These are phyloP conservation scores for Phaeosphaeria sp. DNA, from an alignment of 2,329 filamentous ascomycete species.

Conservation along the genomic window DNA sequence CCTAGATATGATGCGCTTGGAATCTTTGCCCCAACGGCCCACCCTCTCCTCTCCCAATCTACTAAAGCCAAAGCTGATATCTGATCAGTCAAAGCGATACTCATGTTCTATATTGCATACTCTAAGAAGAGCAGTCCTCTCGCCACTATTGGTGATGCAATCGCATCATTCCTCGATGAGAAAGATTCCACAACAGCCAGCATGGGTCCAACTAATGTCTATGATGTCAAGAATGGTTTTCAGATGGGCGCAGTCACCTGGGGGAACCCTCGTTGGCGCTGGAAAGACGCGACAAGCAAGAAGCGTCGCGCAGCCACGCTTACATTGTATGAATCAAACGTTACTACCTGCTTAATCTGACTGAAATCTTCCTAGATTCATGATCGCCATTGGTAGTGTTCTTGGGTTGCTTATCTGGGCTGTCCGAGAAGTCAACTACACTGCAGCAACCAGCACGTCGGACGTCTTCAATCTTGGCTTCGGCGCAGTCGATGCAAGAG, in stretches of 20 bases:
- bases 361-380: constrained; percentile 4
- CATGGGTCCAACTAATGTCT: constrained; percentile 16
- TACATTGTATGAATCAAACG: constrained; percentile 12
- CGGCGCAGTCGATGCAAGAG: constrained; percentile 16
- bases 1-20: background rate
- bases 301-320: constrained; percentile 9
- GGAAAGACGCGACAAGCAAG: constrained; percentile 19
- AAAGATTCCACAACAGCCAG: constrained; percentile 13
- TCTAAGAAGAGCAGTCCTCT: constrained; percentile 21
- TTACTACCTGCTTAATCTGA: too few relatives aligned
- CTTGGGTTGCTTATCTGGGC: background rate
- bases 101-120: constrained; percentile 24
- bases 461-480: constrained; percentile 10
- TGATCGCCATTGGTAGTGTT: background rate
- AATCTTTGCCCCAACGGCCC: background rate
- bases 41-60: background rate
- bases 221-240: constrained; percentile 5
- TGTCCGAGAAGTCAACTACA: background rate
- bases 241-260: constrained; percentile 7
- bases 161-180: constrained; percentile 24
- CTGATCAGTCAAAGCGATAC: constrained; percentile 18
- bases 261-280: constrained; percentile 7
- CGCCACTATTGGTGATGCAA: constrained; percentile 30
- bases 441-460: constrained; percentile 1
- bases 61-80: background rate